Evolutionary conservation across 805 yeast species (phyloP).

Genomic region (Yarrowia sp.): DNA sequence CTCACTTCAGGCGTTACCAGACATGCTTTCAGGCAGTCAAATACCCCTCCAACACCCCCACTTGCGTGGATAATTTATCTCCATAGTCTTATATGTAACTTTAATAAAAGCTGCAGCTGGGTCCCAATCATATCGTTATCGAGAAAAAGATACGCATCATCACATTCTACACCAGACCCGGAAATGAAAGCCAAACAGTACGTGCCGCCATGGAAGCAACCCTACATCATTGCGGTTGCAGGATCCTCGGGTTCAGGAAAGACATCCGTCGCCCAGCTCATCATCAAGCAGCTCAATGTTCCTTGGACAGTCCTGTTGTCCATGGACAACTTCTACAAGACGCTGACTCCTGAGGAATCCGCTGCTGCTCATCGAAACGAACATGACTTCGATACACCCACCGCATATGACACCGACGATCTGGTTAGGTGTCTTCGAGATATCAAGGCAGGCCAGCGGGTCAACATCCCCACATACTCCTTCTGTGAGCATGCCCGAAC

Average conservation of each 20-base stretch:
- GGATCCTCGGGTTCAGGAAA: constrained; percentile 90
- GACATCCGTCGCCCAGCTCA: constrained; percentile 81
- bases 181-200: constrained; percentile 38
- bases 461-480: constrained; percentile 67
- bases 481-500: constrained; percentile 61
- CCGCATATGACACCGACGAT: constrained; percentile 75
- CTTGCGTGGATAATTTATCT: background rate
- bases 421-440: constrained; percentile 59
- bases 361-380: constrained; percentile 61
- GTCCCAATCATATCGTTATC: constrained; percentile 11
- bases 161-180: background rate
- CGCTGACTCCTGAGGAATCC: constrained; percentile 60
- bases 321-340: constrained; percentile 86
- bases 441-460: constrained; percentile 64
- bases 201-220: constrained; percentile 85
- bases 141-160: background rate
- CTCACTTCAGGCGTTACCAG: too few species aligned
- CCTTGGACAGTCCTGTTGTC: constrained; percentile 94
- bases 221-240: constrained; percentile 83
- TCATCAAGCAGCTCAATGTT: constrained; percentile 63
- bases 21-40: too few species aligned
- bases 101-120: background rate
- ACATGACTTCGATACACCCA: constrained; percentile 84
- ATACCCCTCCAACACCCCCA: background rate
- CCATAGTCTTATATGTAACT: background rate